Evolutionary conservation across 257 asterid species (phyloP).

Genomic region (Verbascum thapsus): DNA sequence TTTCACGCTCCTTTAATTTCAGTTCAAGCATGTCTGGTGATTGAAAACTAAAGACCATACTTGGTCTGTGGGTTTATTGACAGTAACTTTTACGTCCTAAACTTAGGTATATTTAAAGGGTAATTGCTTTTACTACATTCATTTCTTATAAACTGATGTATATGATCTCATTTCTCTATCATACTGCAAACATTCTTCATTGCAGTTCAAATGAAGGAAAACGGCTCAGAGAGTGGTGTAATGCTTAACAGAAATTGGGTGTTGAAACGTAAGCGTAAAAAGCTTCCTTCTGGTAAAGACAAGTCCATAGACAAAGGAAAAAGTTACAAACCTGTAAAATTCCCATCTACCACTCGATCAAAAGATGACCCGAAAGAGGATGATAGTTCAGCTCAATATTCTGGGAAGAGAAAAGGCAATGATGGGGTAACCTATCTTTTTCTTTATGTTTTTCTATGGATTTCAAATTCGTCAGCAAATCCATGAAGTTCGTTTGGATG

Average conservation of each 20-base stretch:
- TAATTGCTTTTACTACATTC: conserved; percentile 3
- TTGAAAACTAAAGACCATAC: too few species aligned
- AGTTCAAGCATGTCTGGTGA: too few species aligned
- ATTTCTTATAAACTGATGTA: conserved; percentile 11
- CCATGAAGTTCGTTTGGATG: too few species aligned
- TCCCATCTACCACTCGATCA: conserved; percentile 40
- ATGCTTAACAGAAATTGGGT: conserved; percentile 69
- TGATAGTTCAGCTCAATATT: conserved; percentile 36
- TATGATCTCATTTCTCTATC: background rate
- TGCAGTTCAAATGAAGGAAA: conserved; percentile 56
- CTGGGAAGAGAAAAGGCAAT: conserved; percentile 76
- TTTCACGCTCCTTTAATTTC: too few species aligned
- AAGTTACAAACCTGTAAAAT: conserved; percentile 42
- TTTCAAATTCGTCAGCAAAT: background rate
- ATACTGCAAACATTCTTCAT: background rate
- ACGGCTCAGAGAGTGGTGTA: conserved; percentile 47
- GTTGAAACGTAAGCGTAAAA: conserved; percentile 69
- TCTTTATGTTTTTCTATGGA: conserved; percentile 2
- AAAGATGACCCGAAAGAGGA: conserved; percentile 43
- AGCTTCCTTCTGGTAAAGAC: conserved; percentile 54
- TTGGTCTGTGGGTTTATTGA: too few species aligned
- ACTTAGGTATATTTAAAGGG: background rate
- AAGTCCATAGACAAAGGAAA: conserved; percentile 44
- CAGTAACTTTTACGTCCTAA: too few species aligned
- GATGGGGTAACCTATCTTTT: conserved; percentile 66